Evolutionary conservation across 2,329 filamentous ascomycete genomes (phyloP).

Genomic region (Ophiostoma montium): DNA sequence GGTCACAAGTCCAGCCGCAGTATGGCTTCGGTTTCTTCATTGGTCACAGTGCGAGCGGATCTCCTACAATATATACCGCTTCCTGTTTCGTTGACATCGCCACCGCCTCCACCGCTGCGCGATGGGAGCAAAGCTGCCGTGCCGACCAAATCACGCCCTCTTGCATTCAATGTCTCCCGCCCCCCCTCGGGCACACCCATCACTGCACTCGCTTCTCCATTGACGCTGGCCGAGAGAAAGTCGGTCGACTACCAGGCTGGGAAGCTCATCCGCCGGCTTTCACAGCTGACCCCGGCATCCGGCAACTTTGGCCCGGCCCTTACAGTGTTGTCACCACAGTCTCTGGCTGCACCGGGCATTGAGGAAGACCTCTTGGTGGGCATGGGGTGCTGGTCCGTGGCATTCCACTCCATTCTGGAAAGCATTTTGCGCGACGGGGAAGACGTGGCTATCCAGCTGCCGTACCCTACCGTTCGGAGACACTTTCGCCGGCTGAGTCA

Average conservation of each 20-base stretch:
- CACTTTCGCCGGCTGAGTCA: constrained; percentile 36
- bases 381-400: constrained; percentile 35
- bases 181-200: constrained; percentile 26
- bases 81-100: constrained; percentile 24
- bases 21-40: background rate
- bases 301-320: constrained; percentile 33
- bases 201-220: constrained; percentile 20
- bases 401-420: constrained; percentile 44
- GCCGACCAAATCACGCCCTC: background rate
- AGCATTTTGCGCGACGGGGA: constrained; percentile 43
- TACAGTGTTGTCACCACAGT: constrained; percentile 20
- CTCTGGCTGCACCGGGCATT: background rate
- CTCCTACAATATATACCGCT: constrained; percentile 25
- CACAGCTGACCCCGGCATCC: constrained; percentile 29
- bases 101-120: background rate
- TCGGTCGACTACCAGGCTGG: constrained; percentile 33
- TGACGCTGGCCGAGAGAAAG: constrained; percentile 23
- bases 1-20: background rate
- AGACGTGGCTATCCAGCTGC: constrained; percentile 43
- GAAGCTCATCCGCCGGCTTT: constrained; percentile 29
- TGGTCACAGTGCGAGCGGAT: background rate
- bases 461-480: constrained; percentile 38
- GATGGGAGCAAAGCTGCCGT: background rate
- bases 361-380: background rate
- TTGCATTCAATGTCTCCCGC: constrained; percentile 27